A percentile compares a stretch with the other conserved stretches of the same genome.
Evolutionary conservation across 2,329 filamentous ascomycete species (phyloP).

Genomic region (Bretziella fagacearum): DNA sequence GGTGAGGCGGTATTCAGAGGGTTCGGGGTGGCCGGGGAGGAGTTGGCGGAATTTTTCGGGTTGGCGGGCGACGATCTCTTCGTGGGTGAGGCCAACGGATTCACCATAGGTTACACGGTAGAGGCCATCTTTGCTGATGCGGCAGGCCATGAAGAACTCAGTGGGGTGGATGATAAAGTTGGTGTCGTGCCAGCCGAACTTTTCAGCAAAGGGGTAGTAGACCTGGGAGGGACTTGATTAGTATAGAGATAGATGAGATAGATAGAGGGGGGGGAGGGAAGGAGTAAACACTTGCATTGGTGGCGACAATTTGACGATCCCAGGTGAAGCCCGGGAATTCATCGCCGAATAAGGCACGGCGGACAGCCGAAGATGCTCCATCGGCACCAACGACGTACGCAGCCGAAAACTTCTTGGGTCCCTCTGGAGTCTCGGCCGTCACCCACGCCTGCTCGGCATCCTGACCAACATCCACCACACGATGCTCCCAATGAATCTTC

Average conservation of each 20-base stretch:
- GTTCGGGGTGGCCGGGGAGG: slow-evolving; percentile 41
- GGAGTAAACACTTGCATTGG: slow-evolving; percentile 31
- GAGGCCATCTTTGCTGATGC: slow-evolving; percentile 39
- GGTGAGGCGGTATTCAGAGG: slow-evolving; percentile 37
- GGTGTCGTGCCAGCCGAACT: slow-evolving; percentile 35
- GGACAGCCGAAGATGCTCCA: slow-evolving; percentile 32
- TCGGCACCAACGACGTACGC: slow-evolving; percentile 43
- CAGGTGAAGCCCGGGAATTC: slow-evolving; percentile 43
- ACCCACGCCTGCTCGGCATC: slow-evolving; percentile 29
- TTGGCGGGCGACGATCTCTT: slow-evolving; percentile 17
- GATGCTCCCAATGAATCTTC: slow-evolving; percentile 29
- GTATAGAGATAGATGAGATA: neutral
- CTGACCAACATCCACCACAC: slow-evolving; percentile 30
- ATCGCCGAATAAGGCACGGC: slow-evolving; percentile 34
- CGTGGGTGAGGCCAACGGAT: slow-evolving; percentile 28
- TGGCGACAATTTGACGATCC: slow-evolving; percentile 43
- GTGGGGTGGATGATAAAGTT: slow-evolving; percentile 46
- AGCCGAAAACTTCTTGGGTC: slow-evolving; percentile 24
- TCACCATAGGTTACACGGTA: slow-evolving; percentile 51
- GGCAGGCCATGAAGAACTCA: slow-evolving; percentile 44
- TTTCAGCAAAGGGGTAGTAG: slow-evolving; percentile 40
- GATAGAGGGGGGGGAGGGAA: neutral
- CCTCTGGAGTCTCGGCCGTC: slow-evolving; percentile 25
- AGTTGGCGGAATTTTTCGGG: slow-evolving; percentile 38
- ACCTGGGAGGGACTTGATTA: slow-evolving; percentile 27